Base-by-base conservation (phyloP, 2,329 filamentous ascomycete genomes). In the Fusarium oxysporum region DNA sequence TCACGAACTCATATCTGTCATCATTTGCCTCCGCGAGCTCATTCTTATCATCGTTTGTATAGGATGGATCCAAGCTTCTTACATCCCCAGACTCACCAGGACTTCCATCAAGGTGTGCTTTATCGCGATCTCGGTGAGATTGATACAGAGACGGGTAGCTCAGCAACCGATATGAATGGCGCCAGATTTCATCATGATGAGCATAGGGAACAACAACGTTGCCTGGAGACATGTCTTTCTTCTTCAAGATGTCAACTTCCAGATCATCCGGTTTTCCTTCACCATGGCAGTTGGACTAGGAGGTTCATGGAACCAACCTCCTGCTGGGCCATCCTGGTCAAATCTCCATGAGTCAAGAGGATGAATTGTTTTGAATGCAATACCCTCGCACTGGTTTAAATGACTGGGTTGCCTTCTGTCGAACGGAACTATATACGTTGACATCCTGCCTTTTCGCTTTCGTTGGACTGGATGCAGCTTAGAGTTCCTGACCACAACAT, bases 261-360 rank as follows among this genome's bases (percentile, higher is more conserved):
- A 23, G 3, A 71, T 72, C 59, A 25, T 58, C 43, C 5, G 48
- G 19, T 16, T 62, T 7, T 53, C 65, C 13, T 65, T 83, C 7
- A 81, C 78, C 1, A 71, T 83, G 4, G 70, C 84, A 6, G 70
- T 81, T 13, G 83, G 83, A 1, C 80, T 80, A 3, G 79, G 83
- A 3, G 78, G 72, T 2, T 78, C 73, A 17, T 78, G 79, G 2
- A 81, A 85, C 64, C 82, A 82, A 0, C 82, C 82, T 66, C 84
- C 1, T 78, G 79, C 59, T 83, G 82, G 30, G 81, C 79, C 1
- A 74, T 86, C 0, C 67, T 80, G 2, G 78, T 9, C 78, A 80
- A 40, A 64, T 78, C 0, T 75, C 77, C 2, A 56, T 71, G 4
- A 65, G 43, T 11, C 70, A 69, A 4, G 76, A 76, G 1, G 60